Base-by-base conservation (phyloP, 495 filamentous ascomycete species). In the Lindgomyces ingoldianus region DNA sequence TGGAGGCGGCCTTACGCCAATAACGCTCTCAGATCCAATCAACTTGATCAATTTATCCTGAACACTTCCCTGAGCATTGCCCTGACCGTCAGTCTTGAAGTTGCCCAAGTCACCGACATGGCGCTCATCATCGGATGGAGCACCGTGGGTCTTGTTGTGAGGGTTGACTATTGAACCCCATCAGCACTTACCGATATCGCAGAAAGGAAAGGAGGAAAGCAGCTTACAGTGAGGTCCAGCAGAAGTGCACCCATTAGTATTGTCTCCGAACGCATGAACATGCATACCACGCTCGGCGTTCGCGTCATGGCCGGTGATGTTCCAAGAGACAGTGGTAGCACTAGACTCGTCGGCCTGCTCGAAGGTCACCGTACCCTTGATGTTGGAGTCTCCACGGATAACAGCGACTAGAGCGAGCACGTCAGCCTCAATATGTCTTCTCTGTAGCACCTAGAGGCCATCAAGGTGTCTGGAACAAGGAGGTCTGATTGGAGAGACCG, bases 161-260 rank as follows among this genome's bases (percentile, higher is more conserved):
- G 95, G 95, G 87, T 98, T 98, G 89, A 97, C 91, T 95, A 29
- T n/a, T 39, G 3, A n/a, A 26, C 2, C 19, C 22, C 26, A 45
- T 62, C 30, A 58, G 56, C 47, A n/a, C n/a, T n/a, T n/a, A n/a
- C n/a, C n/a, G n/a, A n/a, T n/a, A n/a, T n/a, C n/a, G n/a, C n/a
- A n/a, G n/a, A n/a, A n/a, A 21, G 27, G 27, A 25, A n/a, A 45
- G 14, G n/a, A 11, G 0, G 24, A 44, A 24, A 22, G 3, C 48
- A 46, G 26, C 89, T 73, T 85, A 94, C 91, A 98, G 80, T 98
- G 94, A 71, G 94, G 92, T 45, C 94, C 94, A 54, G 94, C 94
- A 62, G 89, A 93, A 60, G 94, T 98, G 87, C 94, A 98, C 77
- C 95, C 94, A 80, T 98, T 98, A 83, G 95, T 97, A 84, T 97